Evolutionary conservation across 1,284 basidiomycete genomes (phyloP), one percentile per base, ranked within the genome.

Genomic region (Trametes pubescens): DNA sequence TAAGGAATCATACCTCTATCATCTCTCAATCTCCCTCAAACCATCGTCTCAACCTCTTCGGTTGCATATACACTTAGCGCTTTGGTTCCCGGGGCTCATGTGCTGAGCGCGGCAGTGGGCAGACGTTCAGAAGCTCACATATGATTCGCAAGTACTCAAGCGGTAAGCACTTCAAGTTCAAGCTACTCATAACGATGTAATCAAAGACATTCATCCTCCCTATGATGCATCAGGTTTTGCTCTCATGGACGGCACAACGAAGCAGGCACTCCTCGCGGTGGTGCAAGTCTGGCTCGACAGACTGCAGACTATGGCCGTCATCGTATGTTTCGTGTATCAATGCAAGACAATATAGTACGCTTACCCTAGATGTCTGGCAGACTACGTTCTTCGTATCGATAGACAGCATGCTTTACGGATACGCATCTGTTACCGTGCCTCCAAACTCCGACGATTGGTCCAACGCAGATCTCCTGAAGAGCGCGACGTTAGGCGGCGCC

Each of bases 381-480:
- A 77, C 78, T 0, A 76, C 76, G 11, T 80, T 80, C 71, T 80
- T 79, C 58, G 76, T 77, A 2, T 73, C 75, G 7, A 76, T 78
- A 34, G 78, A 80, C 66, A 70, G 75, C n/a, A 74, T 78, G 58
- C 56, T 78, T 8, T 73, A 77, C 52, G 68, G 65, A 8, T 71
- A 78, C 24, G 73, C 72, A 13, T 68, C 71, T 11, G 65, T 70
- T 0, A 51, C 67, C 4, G 59, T 66, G 14, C 59, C 55, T 13
- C 38, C 64, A 21, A 66, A 68, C 38, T 6, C 55, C 4, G 62
- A 18, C 21, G 24, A 47, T 1, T 66, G 70, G 59, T 68, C 69
- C 14, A 51, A 55, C 10, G 63, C 66, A 0, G 71, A 69, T 32
- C 69, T 71, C 49, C 60, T 76, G 11, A 71, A 73, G 21, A 68